These are phyloP conservation scores for Lentinula aciculospora DNA, from an alignment of 768 basidiomycete genomes.

Conservation along the genomic window DNA sequence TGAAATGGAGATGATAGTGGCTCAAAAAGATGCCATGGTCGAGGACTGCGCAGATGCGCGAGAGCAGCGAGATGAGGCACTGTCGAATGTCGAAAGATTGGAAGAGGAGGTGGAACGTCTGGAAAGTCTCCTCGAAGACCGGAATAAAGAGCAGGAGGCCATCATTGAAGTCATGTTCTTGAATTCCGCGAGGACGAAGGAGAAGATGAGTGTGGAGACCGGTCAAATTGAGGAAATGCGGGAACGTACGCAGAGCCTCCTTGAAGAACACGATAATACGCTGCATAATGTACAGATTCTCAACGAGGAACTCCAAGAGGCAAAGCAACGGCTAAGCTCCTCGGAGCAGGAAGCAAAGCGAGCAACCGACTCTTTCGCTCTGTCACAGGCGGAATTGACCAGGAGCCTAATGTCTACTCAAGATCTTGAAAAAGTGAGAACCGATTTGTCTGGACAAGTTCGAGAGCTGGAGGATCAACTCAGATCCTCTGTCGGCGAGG, in stretches of 20 bases:
- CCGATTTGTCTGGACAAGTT: not conserved
- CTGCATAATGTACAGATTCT: slow-evolving; percentile 5
- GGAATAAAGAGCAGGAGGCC: slow-evolving; percentile 7
- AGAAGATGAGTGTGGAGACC: not conserved
- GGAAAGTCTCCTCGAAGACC: slow-evolving; percentile 13
- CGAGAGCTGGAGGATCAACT: slow-evolving; percentile 8
- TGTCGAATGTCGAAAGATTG: slow-evolving; percentile 47
- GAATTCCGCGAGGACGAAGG: slow-evolving; percentile 4
- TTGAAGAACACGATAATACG: slow-evolving; percentile 7
- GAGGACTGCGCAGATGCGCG: slow-evolving; percentile 80
- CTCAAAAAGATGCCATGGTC: slow-evolving; percentile 75
- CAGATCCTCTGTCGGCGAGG: slow-evolving; percentile 3
- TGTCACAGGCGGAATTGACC: slow-evolving; percentile 12
- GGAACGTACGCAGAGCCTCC: slow-evolving; percentile 28
- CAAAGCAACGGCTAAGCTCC: slow-evolving; percentile 9
- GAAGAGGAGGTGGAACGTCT: slow-evolving; percentile 55
- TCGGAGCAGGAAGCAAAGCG: slow-evolving; percentile 14
- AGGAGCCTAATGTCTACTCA: slow-evolving; percentile 2
- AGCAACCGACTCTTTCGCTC: slow-evolving; percentile 19
- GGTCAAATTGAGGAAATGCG: not conserved
- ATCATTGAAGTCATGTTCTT: slow-evolving; percentile 8
- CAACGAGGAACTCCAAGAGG: slow-evolving; percentile 11
- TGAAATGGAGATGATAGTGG: slow-evolving; percentile 60
- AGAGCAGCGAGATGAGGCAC: slow-evolving; percentile 63
- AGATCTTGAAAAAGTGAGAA: not conserved